phyloP scores from a whole-genome alignment of 2,329 filamentous ascomycete genomes.

The Epichloe sp. region DNA sequence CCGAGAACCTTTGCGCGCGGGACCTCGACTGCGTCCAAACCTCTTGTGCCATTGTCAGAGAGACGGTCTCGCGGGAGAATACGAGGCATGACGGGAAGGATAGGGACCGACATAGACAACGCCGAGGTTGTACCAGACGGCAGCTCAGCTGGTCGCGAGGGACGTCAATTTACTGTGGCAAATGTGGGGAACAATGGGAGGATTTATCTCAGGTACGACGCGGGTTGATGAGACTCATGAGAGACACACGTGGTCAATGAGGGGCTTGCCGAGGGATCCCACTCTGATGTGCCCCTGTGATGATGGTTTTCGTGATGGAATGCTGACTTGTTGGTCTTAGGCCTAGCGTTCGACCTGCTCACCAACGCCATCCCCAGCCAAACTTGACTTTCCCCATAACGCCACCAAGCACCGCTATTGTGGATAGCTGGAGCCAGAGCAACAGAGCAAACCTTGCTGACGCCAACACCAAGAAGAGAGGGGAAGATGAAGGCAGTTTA shows the following conservation, averaged over 20 bases:
- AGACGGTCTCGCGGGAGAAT: constrained; percentile 30
- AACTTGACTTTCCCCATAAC: constrained; percentile 47
- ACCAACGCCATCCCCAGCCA: constrained; percentile 49
- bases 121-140: constrained; percentile 47
- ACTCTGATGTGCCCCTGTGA: neutral
- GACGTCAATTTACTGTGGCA: constrained; percentile 63
- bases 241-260: neutral
- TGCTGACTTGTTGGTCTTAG: constrained; percentile 23
- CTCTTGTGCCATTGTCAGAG: constrained; percentile 34
- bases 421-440: constrained; percentile 38
- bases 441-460: constrained; percentile 15
- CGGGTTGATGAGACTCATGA: neutral
- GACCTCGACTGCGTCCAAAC: constrained; percentile 16
- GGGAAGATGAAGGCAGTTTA: neutral
- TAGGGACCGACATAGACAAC: constrained; percentile 41
- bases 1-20: constrained; percentile 8
- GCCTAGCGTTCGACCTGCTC: constrained; percentile 46
- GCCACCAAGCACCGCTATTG: constrained; percentile 35
- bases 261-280: neutral
- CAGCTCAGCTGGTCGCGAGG: constrained; percentile 47
- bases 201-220: constrained; percentile 63
- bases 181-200: constrained; percentile 75
- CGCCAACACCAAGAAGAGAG: constrained; percentile 4
- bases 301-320: constrained; percentile 1
- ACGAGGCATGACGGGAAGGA: constrained; percentile 27